Conservation (phyloP, 768 basidiomycete genomes). For the Plicaturopsis crispa region DNA sequence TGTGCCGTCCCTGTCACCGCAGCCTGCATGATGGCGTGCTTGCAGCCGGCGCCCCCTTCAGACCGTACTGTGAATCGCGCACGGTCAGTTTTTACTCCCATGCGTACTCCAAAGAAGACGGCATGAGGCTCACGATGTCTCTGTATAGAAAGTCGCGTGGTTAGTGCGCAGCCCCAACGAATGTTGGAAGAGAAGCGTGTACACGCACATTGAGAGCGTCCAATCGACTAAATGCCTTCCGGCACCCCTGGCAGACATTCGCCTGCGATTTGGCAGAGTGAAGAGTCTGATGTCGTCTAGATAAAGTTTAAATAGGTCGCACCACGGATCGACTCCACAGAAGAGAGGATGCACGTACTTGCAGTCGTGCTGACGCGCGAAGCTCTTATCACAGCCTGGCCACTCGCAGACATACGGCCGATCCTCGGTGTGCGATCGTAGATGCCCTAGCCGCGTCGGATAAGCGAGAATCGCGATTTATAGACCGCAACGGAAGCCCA, state of each 20-base stretch:
- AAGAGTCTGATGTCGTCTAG: conserved; percentile 82
- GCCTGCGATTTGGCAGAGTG: conserved; percentile 78
- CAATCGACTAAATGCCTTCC: conserved; percentile 89
- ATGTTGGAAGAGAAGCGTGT: conserved; percentile 9
- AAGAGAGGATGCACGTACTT: conserved; percentile 50
- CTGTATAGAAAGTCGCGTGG: conserved; percentile 38
- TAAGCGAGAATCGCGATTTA: conserved; percentile 4
- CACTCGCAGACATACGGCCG: conserved; percentile 90
- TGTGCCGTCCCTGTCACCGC: no score
- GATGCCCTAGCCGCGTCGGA: conserved; percentile 45
- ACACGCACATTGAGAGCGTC: conserved; percentile 88
- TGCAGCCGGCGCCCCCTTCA: conserved; percentile 78
- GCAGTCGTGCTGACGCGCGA: conserved; percentile 95
- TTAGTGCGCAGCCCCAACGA: no score
- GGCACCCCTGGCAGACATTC: conserved; percentile 86
- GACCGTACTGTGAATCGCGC: conserved; percentile 55
- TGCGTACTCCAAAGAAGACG: conserved; percentile 10
- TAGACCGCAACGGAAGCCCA: conserved; percentile 9
- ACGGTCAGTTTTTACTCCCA: conserved; percentile 19
- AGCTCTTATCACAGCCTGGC: conserved; percentile 92
- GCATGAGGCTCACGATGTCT: conserved; percentile 60
- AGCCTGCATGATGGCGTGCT: no score
- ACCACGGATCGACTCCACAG: conserved; percentile 7
- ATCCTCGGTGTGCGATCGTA: conserved; percentile 94
- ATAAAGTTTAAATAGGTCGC: conserved; percentile 1